Conservation (phyloP, 495 filamentous ascomycete species). For the Penicillium chermesinum region DNA sequence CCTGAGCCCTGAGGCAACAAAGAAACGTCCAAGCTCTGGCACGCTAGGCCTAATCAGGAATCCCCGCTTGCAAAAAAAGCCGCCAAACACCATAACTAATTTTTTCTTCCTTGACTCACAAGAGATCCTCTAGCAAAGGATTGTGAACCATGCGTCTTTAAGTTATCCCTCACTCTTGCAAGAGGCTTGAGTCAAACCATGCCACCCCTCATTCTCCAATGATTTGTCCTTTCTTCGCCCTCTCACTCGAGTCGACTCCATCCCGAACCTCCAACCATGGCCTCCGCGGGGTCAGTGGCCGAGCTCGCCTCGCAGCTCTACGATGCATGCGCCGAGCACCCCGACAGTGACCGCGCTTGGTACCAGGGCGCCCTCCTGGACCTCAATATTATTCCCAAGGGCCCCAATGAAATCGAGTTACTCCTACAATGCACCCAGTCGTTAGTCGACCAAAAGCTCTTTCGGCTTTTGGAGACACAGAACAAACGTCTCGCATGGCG, state of each 20-base stretch:
- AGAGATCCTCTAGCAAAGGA: neutral
- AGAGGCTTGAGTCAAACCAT: slow-evolving; percentile 18
- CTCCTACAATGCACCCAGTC: slow-evolving; percentile 57
- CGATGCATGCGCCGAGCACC: slow-evolving; percentile 36
- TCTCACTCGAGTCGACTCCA: slow-evolving; percentile 5
- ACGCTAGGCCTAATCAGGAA: slow-evolving; percentile 27
- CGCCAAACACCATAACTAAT: slow-evolving; percentile 26
- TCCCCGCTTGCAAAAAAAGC: slow-evolving; percentile 26
- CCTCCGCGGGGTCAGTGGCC: slow-evolving; percentile 33
- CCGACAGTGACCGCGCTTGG: slow-evolving; percentile 50
- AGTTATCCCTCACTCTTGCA: slow-evolving; percentile 22
- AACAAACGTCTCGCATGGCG: slow-evolving; percentile 59
- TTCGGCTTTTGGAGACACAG: slow-evolving; percentile 52
- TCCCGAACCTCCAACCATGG: slow-evolving; percentile 23
- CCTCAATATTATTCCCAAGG: slow-evolving; percentile 55
- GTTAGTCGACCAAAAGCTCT: slow-evolving; percentile 61
- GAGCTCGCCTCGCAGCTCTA: slow-evolving; percentile 44
- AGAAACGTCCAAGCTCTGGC: slow-evolving; percentile 14
- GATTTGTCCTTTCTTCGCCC: slow-evolving; percentile 11
- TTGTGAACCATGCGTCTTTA: slow-evolving; percentile 20
- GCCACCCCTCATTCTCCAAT: slow-evolving; percentile 15
- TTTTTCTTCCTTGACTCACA: slow-evolving; percentile 18
- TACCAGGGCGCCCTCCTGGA: slow-evolving; percentile 61
- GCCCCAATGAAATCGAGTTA: slow-evolving; percentile 43
- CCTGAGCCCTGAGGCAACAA: slow-evolving; percentile 27